Evolutionary conservation across 2,329 filamentous ascomycete genomes (phyloP).

Genomic region (Alternaria gansuensis): DNA sequence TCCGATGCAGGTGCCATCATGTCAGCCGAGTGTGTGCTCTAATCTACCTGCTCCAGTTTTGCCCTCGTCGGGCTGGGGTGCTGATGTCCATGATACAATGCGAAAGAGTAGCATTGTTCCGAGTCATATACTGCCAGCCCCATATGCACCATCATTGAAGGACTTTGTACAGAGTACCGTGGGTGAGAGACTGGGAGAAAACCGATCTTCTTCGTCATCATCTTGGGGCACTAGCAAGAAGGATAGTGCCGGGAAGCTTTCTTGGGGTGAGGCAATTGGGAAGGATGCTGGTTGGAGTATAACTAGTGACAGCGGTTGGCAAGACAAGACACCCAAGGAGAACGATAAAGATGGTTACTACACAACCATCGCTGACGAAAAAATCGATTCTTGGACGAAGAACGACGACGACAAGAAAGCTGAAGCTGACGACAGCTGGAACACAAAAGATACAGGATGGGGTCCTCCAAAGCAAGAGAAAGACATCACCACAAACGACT

Average conservation of each 20-base stretch:
- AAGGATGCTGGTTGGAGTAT: conserved; percentile 2
- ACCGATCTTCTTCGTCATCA: conserved; percentile 3
- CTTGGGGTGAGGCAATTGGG: not conserved
- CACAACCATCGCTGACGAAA: not conserved
- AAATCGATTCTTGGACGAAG: not conserved
- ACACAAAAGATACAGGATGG: not conserved
- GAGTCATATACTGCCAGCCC: conserved; percentile 13
- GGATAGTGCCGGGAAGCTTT: not conserved
- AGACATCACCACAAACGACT: not conserved
- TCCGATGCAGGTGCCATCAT: not conserved
- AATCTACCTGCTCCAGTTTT: not conserved
- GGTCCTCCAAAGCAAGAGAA: not conserved
- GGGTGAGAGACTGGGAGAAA: not conserved
- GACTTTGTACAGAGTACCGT: not conserved
- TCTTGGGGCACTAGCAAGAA: conserved; percentile 21
- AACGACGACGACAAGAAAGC: not conserved
- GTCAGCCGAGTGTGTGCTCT: conserved; percentile 4
- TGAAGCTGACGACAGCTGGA: not conserved
- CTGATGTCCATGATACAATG: conserved; percentile 4
- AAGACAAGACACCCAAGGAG: not conserved
- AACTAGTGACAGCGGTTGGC: not conserved
- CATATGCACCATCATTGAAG: conserved; percentile 11
- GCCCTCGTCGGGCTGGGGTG: conserved; percentile 19
- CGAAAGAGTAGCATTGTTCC: conserved; percentile 11
- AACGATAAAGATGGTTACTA: not conserved